A percentile compares a stretch with the other conserved stretches of the same genome.
Evolutionary conservation across 2,329 filamentous ascomycete species (phyloP).

Genomic region (Neocucurbitaria cava): DNA sequence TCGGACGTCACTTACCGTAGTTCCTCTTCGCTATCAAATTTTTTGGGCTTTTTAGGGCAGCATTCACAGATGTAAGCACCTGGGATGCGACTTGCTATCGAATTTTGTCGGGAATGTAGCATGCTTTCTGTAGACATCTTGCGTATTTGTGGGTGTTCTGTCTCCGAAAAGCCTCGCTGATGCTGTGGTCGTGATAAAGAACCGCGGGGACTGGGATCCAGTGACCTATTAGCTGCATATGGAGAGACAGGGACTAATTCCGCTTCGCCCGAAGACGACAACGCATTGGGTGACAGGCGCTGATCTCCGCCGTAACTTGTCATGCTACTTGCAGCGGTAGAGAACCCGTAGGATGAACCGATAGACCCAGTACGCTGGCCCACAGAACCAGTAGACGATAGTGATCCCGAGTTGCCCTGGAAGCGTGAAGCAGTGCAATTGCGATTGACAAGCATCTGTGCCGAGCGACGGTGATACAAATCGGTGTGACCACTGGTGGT

Average conservation of each 20-base stretch:
- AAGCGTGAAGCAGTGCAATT: slow-evolving; percentile 63
- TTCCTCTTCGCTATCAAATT: slow-evolving; percentile 85
- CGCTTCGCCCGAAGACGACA: slow-evolving; percentile 65
- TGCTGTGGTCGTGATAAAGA: slow-evolving; percentile 50
- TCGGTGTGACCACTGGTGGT: slow-evolving; percentile 54
- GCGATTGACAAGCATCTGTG: slow-evolving; percentile 62
- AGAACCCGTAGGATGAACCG: slow-evolving; percentile 66
- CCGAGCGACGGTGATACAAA: slow-evolving; percentile 61
- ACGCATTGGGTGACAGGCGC: slow-evolving; percentile 65
- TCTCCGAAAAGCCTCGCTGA: slow-evolving; percentile 52
- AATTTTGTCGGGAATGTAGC: slow-evolving; percentile 57
- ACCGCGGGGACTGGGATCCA: slow-evolving; percentile 52
- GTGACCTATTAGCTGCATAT: slow-evolving; percentile 58
- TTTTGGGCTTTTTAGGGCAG: slow-evolving; percentile 96
- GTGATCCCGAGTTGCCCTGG: slow-evolving; percentile 64
- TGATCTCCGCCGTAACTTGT: slow-evolving; percentile 70
- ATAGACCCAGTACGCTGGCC: slow-evolving; percentile 68
- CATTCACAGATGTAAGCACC: slow-evolving; percentile 83
- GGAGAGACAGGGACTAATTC: slow-evolving; percentile 62
- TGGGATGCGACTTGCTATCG: slow-evolving; percentile 58
- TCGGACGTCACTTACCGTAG: slow-evolving; percentile 69
- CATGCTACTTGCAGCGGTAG: slow-evolving; percentile 66
- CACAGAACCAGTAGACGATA: slow-evolving; percentile 68
- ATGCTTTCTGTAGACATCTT: slow-evolving; percentile 58
- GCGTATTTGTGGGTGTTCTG: slow-evolving; percentile 47